phyloP scores from a whole-genome alignment of 2,329 filamentous ascomycete species.

The Aspergillus sp. region DNA sequence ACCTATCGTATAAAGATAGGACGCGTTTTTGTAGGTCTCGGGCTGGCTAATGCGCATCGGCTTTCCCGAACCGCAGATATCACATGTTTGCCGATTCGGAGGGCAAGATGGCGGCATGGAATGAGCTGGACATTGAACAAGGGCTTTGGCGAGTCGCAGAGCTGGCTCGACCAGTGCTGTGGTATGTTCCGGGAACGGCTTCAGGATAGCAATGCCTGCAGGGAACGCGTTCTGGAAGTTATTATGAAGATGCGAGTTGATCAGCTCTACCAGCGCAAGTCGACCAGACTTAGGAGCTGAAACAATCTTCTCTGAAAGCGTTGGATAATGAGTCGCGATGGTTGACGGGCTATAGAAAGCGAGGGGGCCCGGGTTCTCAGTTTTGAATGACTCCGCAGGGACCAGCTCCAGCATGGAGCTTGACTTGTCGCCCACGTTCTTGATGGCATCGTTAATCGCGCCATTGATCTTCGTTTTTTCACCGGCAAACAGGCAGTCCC shows the following conservation, averaged over 20 bases:
- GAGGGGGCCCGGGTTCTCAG: constrained; percentile 59
- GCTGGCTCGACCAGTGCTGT: constrained; percentile 62
- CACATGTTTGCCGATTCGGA: constrained; percentile 67
- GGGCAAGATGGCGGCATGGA: constrained; percentile 72
- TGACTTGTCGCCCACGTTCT: constrained; percentile 46
- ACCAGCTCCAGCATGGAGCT: constrained; percentile 57
- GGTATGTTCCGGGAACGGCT: constrained; percentile 67
- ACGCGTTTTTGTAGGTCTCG: constrained; percentile 60
- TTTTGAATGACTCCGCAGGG: constrained; percentile 50
- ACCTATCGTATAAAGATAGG: constrained; percentile 68
- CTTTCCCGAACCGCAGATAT: constrained; percentile 58
- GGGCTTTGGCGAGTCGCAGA: constrained; percentile 61
- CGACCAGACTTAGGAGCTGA: constrained; percentile 53
- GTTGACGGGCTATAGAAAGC: constrained; percentile 64
- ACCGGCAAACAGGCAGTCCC: constrained; percentile 64
- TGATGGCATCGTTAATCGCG: constrained; percentile 53
- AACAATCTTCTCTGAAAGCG: constrained; percentile 54
- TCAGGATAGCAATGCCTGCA: constrained; percentile 68
- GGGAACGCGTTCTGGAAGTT: constrained; percentile 75
- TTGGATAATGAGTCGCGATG: constrained; percentile 57
- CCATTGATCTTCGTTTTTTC: constrained; percentile 54
- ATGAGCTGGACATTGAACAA: constrained; percentile 64
- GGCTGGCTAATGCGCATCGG: constrained; percentile 60
- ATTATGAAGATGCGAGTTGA: constrained; percentile 75
- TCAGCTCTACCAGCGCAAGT: constrained; percentile 58